These are phyloP conservation scores for Coemansia sp. DNA, from an alignment of 192 early-diverging fungal genomes.

Conservation along the genomic window DNA sequence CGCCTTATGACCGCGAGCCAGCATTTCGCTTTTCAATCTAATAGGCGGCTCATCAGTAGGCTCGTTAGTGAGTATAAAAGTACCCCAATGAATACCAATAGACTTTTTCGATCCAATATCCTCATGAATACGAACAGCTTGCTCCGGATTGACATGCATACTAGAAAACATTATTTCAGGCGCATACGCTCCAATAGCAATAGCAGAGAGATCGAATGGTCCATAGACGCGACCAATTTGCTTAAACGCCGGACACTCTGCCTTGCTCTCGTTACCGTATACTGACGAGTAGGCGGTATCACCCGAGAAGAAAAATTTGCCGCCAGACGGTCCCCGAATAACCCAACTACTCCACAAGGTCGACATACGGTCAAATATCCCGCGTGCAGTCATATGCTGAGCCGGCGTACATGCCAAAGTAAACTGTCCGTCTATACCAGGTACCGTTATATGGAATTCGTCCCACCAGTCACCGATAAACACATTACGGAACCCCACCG, in stretches of 20 bases:
- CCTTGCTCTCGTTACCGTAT: conserved; percentile 52
- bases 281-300: conserved; percentile 82
- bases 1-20: background rate
- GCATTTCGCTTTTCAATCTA: conserved; percentile 16
- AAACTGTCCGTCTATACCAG: conserved; percentile 15
- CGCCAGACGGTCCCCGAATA: conserved; percentile 42
- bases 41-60: conserved; percentile 66
- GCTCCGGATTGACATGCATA: conserved; percentile 78
- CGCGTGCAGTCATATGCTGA: conserved; percentile 57
- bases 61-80: conserved; percentile 75
- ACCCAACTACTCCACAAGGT: conserved; percentile 84
- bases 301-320: conserved; percentile 50
- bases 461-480: conserved; percentile 81
- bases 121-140: conserved; percentile 76
- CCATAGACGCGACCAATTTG: conserved; percentile 76
- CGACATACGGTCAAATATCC: conserved; percentile 62
- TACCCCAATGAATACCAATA: conserved; percentile 86
- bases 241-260: conserved; percentile 79
- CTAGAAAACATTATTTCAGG: conserved; percentile 68
- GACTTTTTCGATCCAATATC: conserved; percentile 66
- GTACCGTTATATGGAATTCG: conserved; percentile 27
- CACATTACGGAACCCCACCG: conserved; percentile 58
- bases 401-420: conserved; percentile 72
- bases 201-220: conserved; percentile 70
- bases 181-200: conserved; percentile 85